Evolutionary conservation across 2,329 filamentous ascomycete genomes (phyloP), one percentile per base, ranked within the genome.

Genomic region (Fusarium sp.): DNA sequence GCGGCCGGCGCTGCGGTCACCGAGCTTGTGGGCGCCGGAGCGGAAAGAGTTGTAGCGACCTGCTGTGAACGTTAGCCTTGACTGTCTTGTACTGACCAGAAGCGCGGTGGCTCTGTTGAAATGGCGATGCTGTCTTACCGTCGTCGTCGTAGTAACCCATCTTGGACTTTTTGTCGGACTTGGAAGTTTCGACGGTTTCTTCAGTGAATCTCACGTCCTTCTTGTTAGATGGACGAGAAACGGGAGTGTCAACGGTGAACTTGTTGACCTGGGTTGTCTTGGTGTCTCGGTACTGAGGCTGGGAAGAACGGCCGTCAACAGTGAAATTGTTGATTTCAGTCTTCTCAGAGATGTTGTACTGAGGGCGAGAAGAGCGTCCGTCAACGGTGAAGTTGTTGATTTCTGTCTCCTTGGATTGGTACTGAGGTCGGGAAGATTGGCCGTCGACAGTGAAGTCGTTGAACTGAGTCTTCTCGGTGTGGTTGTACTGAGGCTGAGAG

Each of bases 101-200:
- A 39, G 49, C 41, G 47, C 17, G 14, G 28, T 47, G 24, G 33
- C 39, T 26, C 19, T 9, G 15, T 10, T 6, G 7, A 17, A n/a
- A 10, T 7, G 33, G 9, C 20, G 33, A 11, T 19, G n/a, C 54
- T 5, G 4, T 48, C 86, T 80, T 79, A 88, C 86, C 85, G 74
- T 86, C 82, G 68, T 89, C 85, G 81, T 88, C 86, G 84, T 87
- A 88, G 84, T 89, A 88, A 80, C 86, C 86, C 87, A 89, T 89
- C 80, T 86, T 87, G 80, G 62, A 67, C 80, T 79, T 75, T 84
- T 82, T 69, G 77, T 76, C 79, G 73, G 75, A 75, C 72, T 77
- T 81, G 76, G 83, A 79, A 77, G 80, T 80, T 79, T 87, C 89
- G 79, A 87, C 87, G 83, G 86, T 92, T 84, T 86, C 90, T 83